These are phyloP conservation scores for Gloeostereum incarnatum DNA, from an alignment of 768 basidiomycete species.

Conservation along the genomic window DNA sequence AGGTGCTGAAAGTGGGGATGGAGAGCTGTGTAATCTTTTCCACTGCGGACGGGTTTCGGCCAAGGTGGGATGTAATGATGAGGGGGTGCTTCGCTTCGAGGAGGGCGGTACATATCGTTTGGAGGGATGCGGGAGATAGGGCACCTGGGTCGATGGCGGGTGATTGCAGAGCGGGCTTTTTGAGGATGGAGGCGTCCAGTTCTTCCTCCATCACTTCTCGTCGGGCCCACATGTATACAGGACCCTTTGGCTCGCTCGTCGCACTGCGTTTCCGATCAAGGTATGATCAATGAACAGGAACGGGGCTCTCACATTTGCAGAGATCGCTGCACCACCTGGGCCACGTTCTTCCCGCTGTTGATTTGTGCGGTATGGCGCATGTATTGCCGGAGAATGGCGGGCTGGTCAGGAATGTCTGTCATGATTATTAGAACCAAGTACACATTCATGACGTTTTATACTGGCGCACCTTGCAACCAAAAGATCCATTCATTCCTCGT, in stretches of 20 bases:
- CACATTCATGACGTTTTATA: background rate
- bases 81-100: constrained; percentile 42
- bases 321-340: constrained; percentile 44
- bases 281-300: background rate
- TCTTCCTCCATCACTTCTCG: constrained; percentile 59
- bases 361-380: constrained; percentile 63
- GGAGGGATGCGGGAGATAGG: constrained; percentile 28
- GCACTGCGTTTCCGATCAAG: constrained; percentile 29
- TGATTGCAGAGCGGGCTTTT: constrained; percentile 30
- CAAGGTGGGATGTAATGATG: constrained; percentile 56
- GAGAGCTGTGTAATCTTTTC: constrained; percentile 36
- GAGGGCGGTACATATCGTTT: constrained; percentile 38
- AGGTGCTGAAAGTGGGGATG: constrained; percentile 44
- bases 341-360: constrained; percentile 38
- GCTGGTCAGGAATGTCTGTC: constrained; percentile 64
- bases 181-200: constrained; percentile 18
- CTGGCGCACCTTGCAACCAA: constrained; percentile 51
- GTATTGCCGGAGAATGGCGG: constrained; percentile 64
- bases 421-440: background rate
- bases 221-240: constrained; percentile 66
- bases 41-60: constrained; percentile 42
- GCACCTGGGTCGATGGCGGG: constrained; percentile 40
- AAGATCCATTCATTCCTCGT: constrained; percentile 68
- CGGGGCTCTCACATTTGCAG: constrained; percentile 47
- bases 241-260: constrained; percentile 61